phyloP scores from a whole-genome alignment of 805 yeast genomes.

The Candida pini region DNA sequence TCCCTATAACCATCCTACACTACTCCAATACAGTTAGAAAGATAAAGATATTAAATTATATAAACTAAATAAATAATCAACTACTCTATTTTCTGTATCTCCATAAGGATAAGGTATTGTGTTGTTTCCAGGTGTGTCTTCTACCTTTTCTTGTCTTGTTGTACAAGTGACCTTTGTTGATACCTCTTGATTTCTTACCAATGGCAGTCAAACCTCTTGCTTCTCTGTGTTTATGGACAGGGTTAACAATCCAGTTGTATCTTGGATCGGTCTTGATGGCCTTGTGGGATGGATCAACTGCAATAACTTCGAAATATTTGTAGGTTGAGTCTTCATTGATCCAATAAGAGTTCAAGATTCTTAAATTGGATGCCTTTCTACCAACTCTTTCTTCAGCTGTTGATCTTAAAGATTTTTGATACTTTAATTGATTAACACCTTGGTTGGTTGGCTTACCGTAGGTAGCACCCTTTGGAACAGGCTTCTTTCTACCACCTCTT shows the following conservation, averaged over 20 bases:
- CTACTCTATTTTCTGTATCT: slow-evolving; percentile 85
- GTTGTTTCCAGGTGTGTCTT: slow-evolving; percentile 99
- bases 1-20: too few species aligned
- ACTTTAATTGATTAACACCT: slow-evolving; percentile 98
- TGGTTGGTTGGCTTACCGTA: slow-evolving; percentile 99
- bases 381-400: slow-evolving; percentile 99
- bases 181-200: slow-evolving; percentile 99
- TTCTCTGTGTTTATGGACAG: slow-evolving; percentile 99
- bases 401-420: slow-evolving; percentile 96
- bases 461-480: slow-evolving; percentile 99
- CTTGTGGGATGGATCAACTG: slow-evolving; percentile 96
- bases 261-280: slow-evolving; percentile 98
- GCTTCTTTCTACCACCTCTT: slow-evolving; percentile 99
- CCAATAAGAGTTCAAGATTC: slow-evolving; percentile 99
- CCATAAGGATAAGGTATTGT: slow-evolving; percentile 98
- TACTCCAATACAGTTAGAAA: too few species aligned
- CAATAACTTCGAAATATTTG: slow-evolving; percentile 98
- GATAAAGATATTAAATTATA: too few species aligned
- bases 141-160: slow-evolving; percentile 98
- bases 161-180: slow-evolving; percentile 99
- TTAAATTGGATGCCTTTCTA: slow-evolving; percentile 96
- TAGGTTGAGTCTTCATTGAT: slow-evolving; percentile 98
- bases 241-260: slow-evolving; percentile 99
- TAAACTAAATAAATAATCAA: not conserved
- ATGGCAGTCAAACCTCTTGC: slow-evolving; percentile 97